Percentiles rank a stretch among this genome's conserved stretches.
Evolutionary conservation across 176 grass and related monocot species (phyloP).

Genomic region (Oryza rufipogon): DNA sequence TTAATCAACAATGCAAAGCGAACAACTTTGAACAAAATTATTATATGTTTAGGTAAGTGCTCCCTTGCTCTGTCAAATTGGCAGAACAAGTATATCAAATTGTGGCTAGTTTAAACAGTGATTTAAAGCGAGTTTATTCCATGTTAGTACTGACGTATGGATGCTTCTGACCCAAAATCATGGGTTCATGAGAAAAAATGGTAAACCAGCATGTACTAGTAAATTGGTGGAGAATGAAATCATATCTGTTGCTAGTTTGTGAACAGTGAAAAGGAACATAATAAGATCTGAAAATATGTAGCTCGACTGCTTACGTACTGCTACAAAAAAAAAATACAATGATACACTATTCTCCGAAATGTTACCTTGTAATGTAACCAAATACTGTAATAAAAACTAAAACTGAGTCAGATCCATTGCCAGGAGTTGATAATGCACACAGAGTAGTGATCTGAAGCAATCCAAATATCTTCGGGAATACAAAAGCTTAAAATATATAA

Average conservation of each 20-base stretch:
- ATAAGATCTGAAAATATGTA: neutral
- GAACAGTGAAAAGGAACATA: neutral
- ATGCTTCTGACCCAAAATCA: neutral
- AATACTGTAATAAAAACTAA: neutral
- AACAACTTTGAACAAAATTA: neutral
- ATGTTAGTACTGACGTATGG: neutral
- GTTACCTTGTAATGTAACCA: neutral
- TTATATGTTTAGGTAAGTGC: slow-evolving; percentile 17
- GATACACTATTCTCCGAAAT: neutral
- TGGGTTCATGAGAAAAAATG: neutral
- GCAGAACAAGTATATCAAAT: neutral
- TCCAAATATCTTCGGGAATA: neutral
- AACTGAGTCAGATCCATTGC: too few relatives aligned
- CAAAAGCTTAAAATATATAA: neutral
- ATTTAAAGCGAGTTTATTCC: neutral
- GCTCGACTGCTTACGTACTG: neutral
- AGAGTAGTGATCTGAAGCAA: neutral
- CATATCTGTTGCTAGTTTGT: neutral
- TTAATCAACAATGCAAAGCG: slow-evolving; percentile 28
- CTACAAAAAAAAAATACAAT: neutral
- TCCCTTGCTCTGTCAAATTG: slow-evolving; percentile 23
- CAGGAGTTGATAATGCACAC: neutral
- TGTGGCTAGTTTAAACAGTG: neutral
- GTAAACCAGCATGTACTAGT: neutral
- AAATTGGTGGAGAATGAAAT: neutral